phyloP scores from a whole-genome alignment of 495 filamentous ascomycete species.

The Darksidea phi region DNA sequence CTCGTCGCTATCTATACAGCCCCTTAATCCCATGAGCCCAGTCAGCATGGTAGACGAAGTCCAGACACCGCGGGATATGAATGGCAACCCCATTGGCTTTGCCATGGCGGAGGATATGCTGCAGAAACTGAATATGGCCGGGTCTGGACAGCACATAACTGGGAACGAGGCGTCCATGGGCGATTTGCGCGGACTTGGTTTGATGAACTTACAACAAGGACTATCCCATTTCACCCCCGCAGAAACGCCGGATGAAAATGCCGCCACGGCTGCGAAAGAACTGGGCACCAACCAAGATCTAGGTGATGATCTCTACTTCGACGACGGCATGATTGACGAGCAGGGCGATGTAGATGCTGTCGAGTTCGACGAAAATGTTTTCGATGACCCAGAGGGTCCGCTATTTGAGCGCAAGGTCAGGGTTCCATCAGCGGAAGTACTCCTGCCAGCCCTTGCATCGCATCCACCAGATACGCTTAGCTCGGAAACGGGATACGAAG shows the following conservation, averaged over 20 bases:
- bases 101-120: constrained; percentile 24
- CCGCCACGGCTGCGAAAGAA: constrained; percentile 60
- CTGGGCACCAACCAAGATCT: constrained; percentile 40
- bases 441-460: constrained; percentile 16
- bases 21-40: constrained; percentile 26
- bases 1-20: constrained; percentile 16
- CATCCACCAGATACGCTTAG: constrained; percentile 10
- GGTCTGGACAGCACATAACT: constrained; percentile 6
- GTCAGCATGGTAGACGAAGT: constrained; percentile 16
- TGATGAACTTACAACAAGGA: constrained; percentile 21
- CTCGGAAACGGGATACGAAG: constrained; percentile 26
- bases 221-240: constrained; percentile 19
- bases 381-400: constrained; percentile 38
- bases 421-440: constrained; percentile 7
- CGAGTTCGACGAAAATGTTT: constrained; percentile 40
- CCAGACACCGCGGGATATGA: constrained; percentile 28
- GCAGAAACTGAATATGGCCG: constrained; percentile 15
- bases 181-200: constrained; percentile 22
- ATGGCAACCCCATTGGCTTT: constrained; percentile 31
- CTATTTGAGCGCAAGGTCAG: constrained; percentile 32
- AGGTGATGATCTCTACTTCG: constrained; percentile 42
- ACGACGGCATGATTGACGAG: constrained; percentile 43
- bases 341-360: constrained; percentile 22
- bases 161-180: constrained; percentile 4
- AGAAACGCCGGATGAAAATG: constrained; percentile 69